Conservation (phyloP, 2,329 filamentous ascomycete species). For the Aspergillus proliferans region DNA sequence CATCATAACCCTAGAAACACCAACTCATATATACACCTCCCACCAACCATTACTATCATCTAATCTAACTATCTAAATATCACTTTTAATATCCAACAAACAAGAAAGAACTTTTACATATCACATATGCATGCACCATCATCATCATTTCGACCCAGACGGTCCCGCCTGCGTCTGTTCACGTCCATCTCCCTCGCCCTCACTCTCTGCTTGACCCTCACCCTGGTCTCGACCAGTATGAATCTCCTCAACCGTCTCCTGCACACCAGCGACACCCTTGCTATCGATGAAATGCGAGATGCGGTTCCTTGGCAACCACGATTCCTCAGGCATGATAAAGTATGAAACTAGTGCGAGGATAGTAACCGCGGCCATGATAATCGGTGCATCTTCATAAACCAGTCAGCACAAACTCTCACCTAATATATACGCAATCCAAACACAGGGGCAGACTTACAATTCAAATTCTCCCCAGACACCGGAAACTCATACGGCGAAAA, state of each 20-base stretch:
- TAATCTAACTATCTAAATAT: too few species aligned
- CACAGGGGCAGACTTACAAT: slow-evolving; percentile 30
- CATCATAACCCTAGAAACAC: too few species aligned
- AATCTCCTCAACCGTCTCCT: slow-evolving; percentile 24
- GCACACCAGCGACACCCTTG: slow-evolving; percentile 20
- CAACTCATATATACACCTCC: too few species aligned
- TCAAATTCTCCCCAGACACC: slow-evolving; percentile 38
- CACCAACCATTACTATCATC: too few species aligned
- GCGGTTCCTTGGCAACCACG: slow-evolving; percentile 42
- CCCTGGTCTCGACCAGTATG: background rate
- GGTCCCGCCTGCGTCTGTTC: too few species aligned
- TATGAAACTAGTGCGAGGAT: slow-evolving; percentile 45
- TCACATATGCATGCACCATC: too few species aligned
- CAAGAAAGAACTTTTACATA: too few species aligned
- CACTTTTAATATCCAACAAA: too few species aligned
- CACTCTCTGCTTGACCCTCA: too few species aligned
- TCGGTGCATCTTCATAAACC: slow-evolving; percentile 37
- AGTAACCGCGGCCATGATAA: slow-evolving; percentile 47
- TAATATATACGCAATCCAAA: background rate
- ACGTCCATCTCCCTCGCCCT: too few species aligned
- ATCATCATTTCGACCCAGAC: too few species aligned
- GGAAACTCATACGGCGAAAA: slow-evolving; percentile 45
- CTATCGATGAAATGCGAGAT: slow-evolving; percentile 41
- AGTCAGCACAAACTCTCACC: background rate
- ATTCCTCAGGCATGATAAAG: slow-evolving; percentile 43